phyloP scores from a whole-genome alignment of 345 rosid genomes.

The Gossypium rotundifolium region DNA sequence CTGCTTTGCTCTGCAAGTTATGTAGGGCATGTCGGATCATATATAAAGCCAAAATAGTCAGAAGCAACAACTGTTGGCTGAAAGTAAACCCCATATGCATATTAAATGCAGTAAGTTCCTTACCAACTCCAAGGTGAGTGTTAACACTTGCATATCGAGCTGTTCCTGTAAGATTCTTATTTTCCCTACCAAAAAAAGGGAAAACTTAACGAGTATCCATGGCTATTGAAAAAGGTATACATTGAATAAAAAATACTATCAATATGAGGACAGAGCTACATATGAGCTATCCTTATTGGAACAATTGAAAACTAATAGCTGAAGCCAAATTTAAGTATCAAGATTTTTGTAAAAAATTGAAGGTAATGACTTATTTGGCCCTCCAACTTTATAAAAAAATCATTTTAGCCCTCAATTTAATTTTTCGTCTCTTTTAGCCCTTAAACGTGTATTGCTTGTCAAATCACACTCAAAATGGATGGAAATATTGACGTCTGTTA shows the following conservation, averaged over 20 bases:
- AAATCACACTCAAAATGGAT: too few species aligned
- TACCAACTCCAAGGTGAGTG: slow-evolving; percentile 96
- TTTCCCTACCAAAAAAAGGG: slow-evolving; percentile 54
- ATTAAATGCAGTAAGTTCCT: slow-evolving; percentile 16
- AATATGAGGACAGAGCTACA: not conserved
- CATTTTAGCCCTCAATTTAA: too few species aligned
- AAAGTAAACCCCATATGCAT: not conserved
- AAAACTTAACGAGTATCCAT: slow-evolving; percentile 10
- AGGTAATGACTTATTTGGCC: too few species aligned
- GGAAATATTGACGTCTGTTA: too few species aligned
- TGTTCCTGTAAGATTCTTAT: slow-evolving; percentile 96
- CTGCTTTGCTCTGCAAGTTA: slow-evolving; percentile 85
- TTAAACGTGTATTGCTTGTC: too few species aligned
- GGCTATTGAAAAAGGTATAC: not conserved
- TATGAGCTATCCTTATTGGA: not conserved
- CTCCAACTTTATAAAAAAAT: too few species aligned
- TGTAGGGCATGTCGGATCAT: slow-evolving; percentile 8
- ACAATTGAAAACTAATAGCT: not conserved
- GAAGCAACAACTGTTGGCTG: not conserved
- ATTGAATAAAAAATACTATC: not conserved
- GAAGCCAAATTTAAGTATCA: not conserved
- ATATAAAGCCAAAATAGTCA: slow-evolving; percentile 5
- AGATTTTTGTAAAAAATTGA: not conserved
- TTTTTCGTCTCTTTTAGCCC: too few species aligned
- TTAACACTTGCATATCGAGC: slow-evolving; percentile 97